Evolutionary conservation across 164 flowering plant genomes (phyloP), one percentile per base, ranked within the genome.

Genomic region (Stephania cephalantha): DNA sequence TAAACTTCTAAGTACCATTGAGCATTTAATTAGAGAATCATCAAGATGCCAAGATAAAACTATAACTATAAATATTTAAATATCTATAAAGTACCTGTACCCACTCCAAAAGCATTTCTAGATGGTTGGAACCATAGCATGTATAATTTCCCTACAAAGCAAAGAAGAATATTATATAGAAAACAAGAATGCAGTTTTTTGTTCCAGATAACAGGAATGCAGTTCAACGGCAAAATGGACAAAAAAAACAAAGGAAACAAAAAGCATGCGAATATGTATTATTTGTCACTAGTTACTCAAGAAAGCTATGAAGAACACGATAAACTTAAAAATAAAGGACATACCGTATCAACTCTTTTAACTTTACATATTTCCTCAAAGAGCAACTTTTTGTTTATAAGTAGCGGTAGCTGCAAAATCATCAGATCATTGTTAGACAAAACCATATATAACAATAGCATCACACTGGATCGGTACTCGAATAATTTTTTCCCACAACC

Each of bases 91-190:
- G 48, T 87, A 92, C 98, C 98, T 92, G 86, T 78, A 88, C 85
- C 98, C 97, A 94, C 10, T 76, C 83, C 75, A 94, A 83, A 79
- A 94, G 87, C 86, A 91, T 77, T 61, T 87, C 92, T 82, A 91
- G 71, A 69, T 75, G 86, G 75, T 82, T 73, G 55, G 78, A 75
- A 72, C 68, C 53, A 17, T 69, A 53, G 55, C n/a, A 15, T 7
- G 22, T 74, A 48, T 75, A 71, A 18, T 71, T 9, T 17, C 82
- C 86, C 98, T 91, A 87, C 25, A 45, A 75, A 65, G 63, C 13
- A 55, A 9, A 55, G 18, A 15, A 55, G 17, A 12, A 11, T 35
- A 55, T 15, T 15, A 55, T 55, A 12, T 55, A 12, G 18, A 18
- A 55, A 55, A 48, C 13, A 48, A 8, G 53, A 48, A n/a, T 61